phyloP scores from a whole-genome alignment of 176 grass and related monocot species.

The Eleusine coracana region DNA sequence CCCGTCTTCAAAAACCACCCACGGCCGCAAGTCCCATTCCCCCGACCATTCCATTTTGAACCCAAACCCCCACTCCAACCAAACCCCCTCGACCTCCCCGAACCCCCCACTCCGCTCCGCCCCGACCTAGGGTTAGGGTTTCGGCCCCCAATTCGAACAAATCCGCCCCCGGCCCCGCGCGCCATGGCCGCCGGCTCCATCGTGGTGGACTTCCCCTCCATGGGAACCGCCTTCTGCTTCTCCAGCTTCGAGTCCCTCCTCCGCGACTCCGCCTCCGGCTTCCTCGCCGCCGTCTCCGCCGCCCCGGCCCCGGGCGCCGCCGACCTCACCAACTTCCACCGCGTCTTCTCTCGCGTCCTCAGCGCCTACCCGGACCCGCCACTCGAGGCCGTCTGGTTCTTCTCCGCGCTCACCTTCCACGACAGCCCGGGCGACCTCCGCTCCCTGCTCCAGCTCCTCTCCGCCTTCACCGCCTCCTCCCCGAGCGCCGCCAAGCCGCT shows the following conservation, averaged over 20 bases:
- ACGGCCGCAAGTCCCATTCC: slow-evolving; percentile 7
- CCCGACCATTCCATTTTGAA: slow-evolving; percentile 45
- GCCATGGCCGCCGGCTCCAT: slow-evolving; percentile 68
- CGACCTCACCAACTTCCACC: slow-evolving; percentile 81
- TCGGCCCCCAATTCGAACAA: slow-evolving; percentile 45
- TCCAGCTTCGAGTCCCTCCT: slow-evolving; percentile 73
- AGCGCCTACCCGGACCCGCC: slow-evolving; percentile 72
- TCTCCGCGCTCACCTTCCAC: slow-evolving; percentile 74
- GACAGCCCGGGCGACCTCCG: slow-evolving; percentile 65
- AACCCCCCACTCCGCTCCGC: slow-evolving; percentile 47
- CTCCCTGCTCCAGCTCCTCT: slow-evolving; percentile 74
- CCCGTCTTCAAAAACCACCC: slow-evolving; percentile 44
- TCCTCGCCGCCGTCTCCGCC: slow-evolving; percentile 69
- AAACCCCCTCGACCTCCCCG: slow-evolving; percentile 43
- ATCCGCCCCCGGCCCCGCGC: slow-evolving; percentile 7
- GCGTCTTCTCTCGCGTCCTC: slow-evolving; percentile 80
- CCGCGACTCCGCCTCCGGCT: slow-evolving; percentile 78
- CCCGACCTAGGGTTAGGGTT: slow-evolving; percentile 56
- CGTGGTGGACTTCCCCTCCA: slow-evolving; percentile 61
- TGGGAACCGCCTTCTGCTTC: slow-evolving; percentile 52
- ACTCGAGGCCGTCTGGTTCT: slow-evolving; percentile 92
- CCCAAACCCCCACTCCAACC: slow-evolving; percentile 28
- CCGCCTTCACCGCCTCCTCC: slow-evolving; percentile 64
- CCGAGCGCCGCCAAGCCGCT: slow-evolving; percentile 61
- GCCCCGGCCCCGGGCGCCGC: slow-evolving; percentile 62